Base-by-base conservation (phyloP, 768 basidiomycete species). In the Lentinula sp. region DNA sequence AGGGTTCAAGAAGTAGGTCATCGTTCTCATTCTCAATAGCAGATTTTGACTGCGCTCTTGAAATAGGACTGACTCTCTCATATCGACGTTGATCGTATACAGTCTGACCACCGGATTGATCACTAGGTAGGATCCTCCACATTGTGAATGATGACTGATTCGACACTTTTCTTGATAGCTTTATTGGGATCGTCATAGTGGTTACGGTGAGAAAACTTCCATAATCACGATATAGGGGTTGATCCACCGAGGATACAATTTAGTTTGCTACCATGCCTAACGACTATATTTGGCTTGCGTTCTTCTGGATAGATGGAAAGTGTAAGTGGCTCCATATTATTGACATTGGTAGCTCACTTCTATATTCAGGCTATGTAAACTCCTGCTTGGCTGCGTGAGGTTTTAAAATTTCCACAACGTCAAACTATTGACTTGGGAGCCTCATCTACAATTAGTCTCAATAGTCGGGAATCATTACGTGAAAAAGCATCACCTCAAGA, bases 301-400 rank as follows among this genome's bases (percentile, higher is more conserved):
- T 81, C 62, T 81, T 82, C 68, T 83, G 80, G 80, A 63, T 79
- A 23, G 68, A 79, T 50, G 79, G 79, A 33, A 83, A 81, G 74
- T 81, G 81, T 81, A 59, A 62, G 78, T 64, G 18, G 20, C 42
- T 20, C 36, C n/a, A 3, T 3, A 41, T 8, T n/a, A 42, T 16
- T 45, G 6, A 8, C 35, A 32, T 33, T 6, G 4, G 13, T 20
- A 9, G 20, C 46, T 48, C 6, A 9, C 6, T 48, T 20, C 32
- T 28, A 50, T 59, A 54, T 52, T 41, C 58, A 82, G 81, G 78
- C 63, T 81, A 83, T 63, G 79, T 82, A 20, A 83, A 82, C 63
- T 81, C 80, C 1, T 66, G 80, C 32, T 69, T 83, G n/a, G 80
- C 80, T 46, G 75, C 80, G 81, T 82, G 71, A 70, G 73, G 72